Base-by-base conservation (phyloP, 257 asterid species). In the Anisodus acutangulus region DNA sequence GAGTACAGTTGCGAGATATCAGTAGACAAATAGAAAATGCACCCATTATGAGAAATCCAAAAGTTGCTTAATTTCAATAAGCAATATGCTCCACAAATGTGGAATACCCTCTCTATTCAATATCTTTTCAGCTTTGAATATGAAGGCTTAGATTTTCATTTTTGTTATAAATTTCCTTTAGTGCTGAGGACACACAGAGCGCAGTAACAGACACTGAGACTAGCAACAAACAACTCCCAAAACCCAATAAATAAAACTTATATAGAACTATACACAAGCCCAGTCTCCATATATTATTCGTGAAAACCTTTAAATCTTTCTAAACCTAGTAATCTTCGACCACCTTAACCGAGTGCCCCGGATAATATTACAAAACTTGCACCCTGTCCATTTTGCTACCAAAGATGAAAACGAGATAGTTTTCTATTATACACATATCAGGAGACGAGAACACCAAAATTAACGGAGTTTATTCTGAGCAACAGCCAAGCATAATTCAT, bases 391-490 rank as follows among this genome's bases (percentile, higher is more conserved):
- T 51, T 6, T 51, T 7, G 45, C 81, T 76, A 76, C 12, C 22
- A 74, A 49, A 74, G 81, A 76, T 0, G 63, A 76, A 76, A 78
- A 22, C 63, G 64, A 51, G 81, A 78, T 76, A 53, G 63, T 3
- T 78, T 78, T 54, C 81, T 26, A 78, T 11, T 78, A 78, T 78
- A 78, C 81, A 78, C 59, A 51, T 26, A 26, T 26, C 49, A 78
- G 47, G 41, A 76, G 81, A 76, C 8, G 6, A 51, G 45, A 53
- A 26, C 81, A 26, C 64, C 12, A 0, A 26, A 76, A 78, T 96
- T 95, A 96, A 82, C 89, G 97, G 67, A 96, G 97, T 84, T 96
- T 96, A 91, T 96, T 96, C 86, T 96, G 98, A 59, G 99, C 99
- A 81, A 96, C 99, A 6, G 99, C 99, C 87, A 94, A 97, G 89